phyloP scores from a whole-genome alignment of 1,284 basidiomycete species.

The Pseudozyma hubeiensis region DNA sequence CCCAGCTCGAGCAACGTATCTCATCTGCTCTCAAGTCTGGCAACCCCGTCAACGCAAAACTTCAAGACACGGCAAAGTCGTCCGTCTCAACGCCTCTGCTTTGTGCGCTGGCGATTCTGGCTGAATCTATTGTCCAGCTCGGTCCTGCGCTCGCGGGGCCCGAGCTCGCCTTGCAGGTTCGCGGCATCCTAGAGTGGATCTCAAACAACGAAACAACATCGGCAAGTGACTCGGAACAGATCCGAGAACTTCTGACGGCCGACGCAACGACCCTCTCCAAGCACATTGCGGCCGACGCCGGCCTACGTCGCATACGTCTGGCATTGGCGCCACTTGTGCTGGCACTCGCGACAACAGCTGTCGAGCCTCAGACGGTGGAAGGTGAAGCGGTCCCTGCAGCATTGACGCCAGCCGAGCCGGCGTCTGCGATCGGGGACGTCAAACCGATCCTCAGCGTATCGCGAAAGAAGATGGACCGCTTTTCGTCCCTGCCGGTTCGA shows the following conservation, averaged over 20 bases:
- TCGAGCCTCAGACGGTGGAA: background rate
- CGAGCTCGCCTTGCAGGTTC: conserved; percentile 26
- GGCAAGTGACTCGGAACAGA: conserved; percentile 9
- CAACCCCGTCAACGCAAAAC: background rate
- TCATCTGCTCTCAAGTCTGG: background rate
- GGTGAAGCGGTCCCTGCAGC: background rate
- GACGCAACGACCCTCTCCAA: conserved; percentile 13
- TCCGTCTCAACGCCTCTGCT: conserved; percentile 20
- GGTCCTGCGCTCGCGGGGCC: conserved; percentile 28
- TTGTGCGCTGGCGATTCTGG: conserved; percentile 18
- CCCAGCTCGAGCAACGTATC: conserved; percentile 23
- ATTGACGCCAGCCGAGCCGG: conserved; percentile 26
- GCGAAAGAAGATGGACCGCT: conserved; percentile 23
- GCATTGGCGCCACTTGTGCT: conserved; percentile 22
- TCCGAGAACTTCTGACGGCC: conserved; percentile 16
- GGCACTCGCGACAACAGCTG: conserved; percentile 23
- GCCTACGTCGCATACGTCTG: conserved; percentile 26
- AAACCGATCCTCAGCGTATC: conserved; percentile 20
- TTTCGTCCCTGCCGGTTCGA: conserved; percentile 33
- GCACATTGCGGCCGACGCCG: conserved; percentile 7
- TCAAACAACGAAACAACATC: background rate
- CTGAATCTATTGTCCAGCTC: conserved; percentile 33
- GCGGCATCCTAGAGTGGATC: conserved; percentile 10
- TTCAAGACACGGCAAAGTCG: background rate
- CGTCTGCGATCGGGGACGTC: conserved; percentile 20